Evolutionary conservation across 1,284 basidiomycete species (phyloP), one percentile per base, ranked within the genome.

Genomic region (Phellopilus nigrolimitatus): DNA sequence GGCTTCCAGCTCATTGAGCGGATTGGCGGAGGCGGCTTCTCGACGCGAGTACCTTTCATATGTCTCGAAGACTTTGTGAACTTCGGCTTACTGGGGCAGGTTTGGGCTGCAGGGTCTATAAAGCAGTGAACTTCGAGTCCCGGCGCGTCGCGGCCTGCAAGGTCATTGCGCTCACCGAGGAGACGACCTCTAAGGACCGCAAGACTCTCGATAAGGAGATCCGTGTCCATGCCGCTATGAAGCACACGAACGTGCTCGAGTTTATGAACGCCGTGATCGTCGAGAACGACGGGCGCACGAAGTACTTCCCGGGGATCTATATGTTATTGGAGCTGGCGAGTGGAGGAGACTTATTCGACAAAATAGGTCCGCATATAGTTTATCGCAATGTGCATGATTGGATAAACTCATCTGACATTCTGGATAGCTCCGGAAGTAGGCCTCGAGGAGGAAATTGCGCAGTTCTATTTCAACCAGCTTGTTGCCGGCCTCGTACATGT

Each of bases 311-410:
- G 0, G 93, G 89, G 0, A 76, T 94, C 37, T 99, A 98, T 65
- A 92, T 99, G 75, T 71, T 98, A 22, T 72, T 99, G 57, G 95
- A 98, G 67, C 73, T 95, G 36, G 95, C 95, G 0, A 85, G 85
- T 0, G 95, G 94, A 39, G 95, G 97, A 0, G 95, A 99, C 67
- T 69, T 99, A 36, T 99, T 99, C 65, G 97, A 99, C 70, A 98
- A 98, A 74, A 98, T 99, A 55, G 89, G 94, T 94, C 62, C 3
- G 74, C n/a, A n/a, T 38, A 44, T 4, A 13, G 15, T n/a, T 40
- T 36, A 3, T 22, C 6, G n/a, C n/a, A 41, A 33, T 31, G 24
- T 42, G 4, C 1, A 12, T 37, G 28, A 4, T 55, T 30, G n/a
- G n/a, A n/a, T n/a, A n/a, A n/a, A n/a, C n/a, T n/a, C n/a, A n/a